phyloP scores from a whole-genome alignment of 768 basidiomycete species.

The Naganishia kalamii region DNA sequence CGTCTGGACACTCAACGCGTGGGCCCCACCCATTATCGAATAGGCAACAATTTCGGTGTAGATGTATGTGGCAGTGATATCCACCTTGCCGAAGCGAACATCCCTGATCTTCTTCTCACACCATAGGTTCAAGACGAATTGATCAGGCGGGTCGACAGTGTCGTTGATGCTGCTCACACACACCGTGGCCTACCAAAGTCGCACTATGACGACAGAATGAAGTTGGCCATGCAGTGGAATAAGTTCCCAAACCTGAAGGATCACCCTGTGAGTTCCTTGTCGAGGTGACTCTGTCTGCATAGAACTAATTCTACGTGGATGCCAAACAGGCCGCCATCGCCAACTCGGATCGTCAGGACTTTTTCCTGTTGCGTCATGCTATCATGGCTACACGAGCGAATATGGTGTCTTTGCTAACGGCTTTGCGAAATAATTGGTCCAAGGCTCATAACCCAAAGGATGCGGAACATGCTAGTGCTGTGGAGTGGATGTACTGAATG shows the following conservation, averaged over 20 bases:
- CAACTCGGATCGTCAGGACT: slow-evolving; percentile 16
- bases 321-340: slow-evolving; percentile 20
- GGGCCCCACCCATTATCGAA: not conserved
- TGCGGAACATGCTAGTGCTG: not conserved
- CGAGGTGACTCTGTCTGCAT: not conserved
- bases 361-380: not conserved
- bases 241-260: slow-evolving; percentile 22
- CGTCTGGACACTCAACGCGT: too few relatives aligned
- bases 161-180: not conserved
- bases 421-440: slow-evolving; percentile 9
- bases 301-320: not conserved
- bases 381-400: not conserved
- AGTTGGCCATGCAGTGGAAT: slow-evolving; percentile 8
- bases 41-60: slow-evolving; percentile 22
- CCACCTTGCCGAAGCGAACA: too few relatives aligned
- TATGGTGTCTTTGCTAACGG: not conserved
- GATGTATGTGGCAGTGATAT: not conserved
- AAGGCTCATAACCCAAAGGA: slow-evolving; percentile 20
- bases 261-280: slow-evolving; percentile 6
- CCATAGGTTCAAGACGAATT: slow-evolving; percentile 15
- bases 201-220: slow-evolving; percentile 19
- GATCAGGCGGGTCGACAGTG: not conserved
- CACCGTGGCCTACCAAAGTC: not conserved
- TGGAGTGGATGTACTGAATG: not conserved
- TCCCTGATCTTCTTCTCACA: not conserved